Evolutionary conservation across 495 filamentous ascomycete genomes (phyloP).

Genomic region (Glutinoglossum americanum): DNA sequence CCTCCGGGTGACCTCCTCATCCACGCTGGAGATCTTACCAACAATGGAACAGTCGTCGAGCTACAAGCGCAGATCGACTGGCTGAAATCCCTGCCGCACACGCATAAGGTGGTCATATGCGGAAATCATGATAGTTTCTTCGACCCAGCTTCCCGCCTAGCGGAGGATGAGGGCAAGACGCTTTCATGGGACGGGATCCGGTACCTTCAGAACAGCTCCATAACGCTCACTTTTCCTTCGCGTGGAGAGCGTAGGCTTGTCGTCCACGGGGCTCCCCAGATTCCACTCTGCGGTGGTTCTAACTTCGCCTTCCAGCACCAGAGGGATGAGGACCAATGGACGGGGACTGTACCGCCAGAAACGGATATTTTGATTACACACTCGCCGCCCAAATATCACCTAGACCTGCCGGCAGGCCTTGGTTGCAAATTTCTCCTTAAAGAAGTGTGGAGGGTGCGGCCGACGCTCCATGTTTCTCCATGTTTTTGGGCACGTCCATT

Average conservation of each 20-base stretch:
- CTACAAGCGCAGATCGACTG: constrained; percentile 66
- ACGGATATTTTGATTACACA: constrained; percentile 80
- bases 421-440: constrained; percentile 57
- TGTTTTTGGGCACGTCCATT: constrained; percentile 69
- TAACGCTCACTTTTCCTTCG: constrained; percentile 25
- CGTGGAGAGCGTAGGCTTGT: constrained; percentile 21
- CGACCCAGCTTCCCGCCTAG: constrained; percentile 28
- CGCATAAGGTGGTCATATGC: constrained; percentile 58
- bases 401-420: constrained; percentile 36
- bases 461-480: constrained; percentile 35
- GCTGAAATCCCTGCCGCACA: constrained; percentile 49
- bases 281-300: constrained; percentile 33
- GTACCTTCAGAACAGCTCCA: constrained; percentile 40
- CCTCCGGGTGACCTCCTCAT: constrained; percentile 71
- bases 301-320: constrained; percentile 50
- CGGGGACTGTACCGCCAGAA: constrained; percentile 42
- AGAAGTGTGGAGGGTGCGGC: constrained; percentile 61
- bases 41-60: constrained; percentile 43
- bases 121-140: constrained; percentile 86
- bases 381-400: constrained; percentile 50
- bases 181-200: constrained; percentile 36
- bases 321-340: constrained; percentile 37
- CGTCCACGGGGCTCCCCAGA: constrained; percentile 42
- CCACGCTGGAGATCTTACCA: constrained; percentile 70
- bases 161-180: constrained; percentile 19